These are phyloP conservation scores for Penicillium nucicola DNA, from an alignment of 495 filamentous ascomycete genomes.

Conservation along the genomic window DNA sequence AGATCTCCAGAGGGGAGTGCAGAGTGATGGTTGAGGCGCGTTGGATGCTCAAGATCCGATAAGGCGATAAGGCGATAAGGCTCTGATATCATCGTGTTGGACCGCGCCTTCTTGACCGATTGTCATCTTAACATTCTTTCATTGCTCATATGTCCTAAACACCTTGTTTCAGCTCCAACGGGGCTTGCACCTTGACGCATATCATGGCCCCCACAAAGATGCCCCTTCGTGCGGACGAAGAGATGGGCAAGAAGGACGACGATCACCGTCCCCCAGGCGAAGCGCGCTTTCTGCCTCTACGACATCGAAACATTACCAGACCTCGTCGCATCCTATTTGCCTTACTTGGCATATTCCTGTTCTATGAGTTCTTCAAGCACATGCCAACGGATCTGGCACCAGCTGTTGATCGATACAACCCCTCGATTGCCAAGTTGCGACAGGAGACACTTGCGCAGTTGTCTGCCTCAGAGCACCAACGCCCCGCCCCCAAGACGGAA, in stretches of 20 bases:
- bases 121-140: not conserved
- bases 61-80: conserved; percentile 22
- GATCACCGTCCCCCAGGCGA: conserved; percentile 47
- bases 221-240: conserved; percentile 55
- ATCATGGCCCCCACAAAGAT: conserved; percentile 44
- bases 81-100: not conserved
- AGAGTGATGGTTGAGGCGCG: conserved; percentile 8
- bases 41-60: conserved; percentile 16
- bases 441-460: conserved; percentile 10
- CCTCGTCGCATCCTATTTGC: conserved; percentile 42
- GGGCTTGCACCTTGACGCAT: conserved; percentile 15
- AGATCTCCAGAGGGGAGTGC: not conserved
- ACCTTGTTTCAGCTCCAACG: conserved; percentile 9
- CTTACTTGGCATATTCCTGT: conserved; percentile 36
- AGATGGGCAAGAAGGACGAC: conserved; percentile 69
- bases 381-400: conserved; percentile 45
- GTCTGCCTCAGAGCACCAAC: conserved; percentile 3
- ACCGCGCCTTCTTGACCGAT: too few relatives aligned
- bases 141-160: not conserved
- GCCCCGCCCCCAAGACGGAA: conserved; percentile 3
- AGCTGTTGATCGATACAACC: conserved; percentile 27
- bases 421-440: conserved; percentile 19
- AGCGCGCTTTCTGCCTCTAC: conserved; percentile 22
- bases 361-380: conserved; percentile 55
- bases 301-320: conserved; percentile 34